Evolutionary conservation across 345 rosid species (phyloP).

Genomic region (Limnanthes douglasii): DNA sequence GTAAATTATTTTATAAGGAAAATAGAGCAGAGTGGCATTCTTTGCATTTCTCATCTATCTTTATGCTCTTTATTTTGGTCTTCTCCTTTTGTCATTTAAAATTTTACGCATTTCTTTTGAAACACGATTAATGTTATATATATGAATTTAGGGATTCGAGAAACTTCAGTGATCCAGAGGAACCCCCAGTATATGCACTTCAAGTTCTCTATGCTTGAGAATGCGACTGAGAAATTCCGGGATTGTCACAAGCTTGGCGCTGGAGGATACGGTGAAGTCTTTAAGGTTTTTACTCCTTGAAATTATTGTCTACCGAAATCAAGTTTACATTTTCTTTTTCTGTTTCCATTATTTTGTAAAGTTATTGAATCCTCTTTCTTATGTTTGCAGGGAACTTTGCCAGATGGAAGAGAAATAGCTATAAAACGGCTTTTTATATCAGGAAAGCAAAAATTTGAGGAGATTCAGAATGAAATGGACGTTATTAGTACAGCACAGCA

Average conservation of each 20-base stretch:
- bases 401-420: conserved; percentile 60
- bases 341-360: too few relatives aligned
- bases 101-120: neutral
- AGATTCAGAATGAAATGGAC: conserved; percentile 39
- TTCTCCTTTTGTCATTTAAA: neutral
- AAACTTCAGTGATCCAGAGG: neutral
- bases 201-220: conserved; percentile 28
- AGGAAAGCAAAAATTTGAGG: conserved; percentile 14
- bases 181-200: conserved; percentile 17
- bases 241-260: conserved; percentile 29
- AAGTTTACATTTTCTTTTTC: too few relatives aligned
- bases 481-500: conserved; percentile 42
- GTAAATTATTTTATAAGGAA: too few relatives aligned
- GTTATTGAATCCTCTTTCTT: neutral
- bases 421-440: conserved; percentile 29
- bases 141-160: neutral
- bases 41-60: too few relatives aligned
- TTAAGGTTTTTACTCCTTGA: too few relatives aligned
- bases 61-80: too few relatives aligned
- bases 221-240: conserved; percentile 25
- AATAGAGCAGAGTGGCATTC: too few relatives aligned
- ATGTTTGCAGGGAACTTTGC: conserved; percentile 32
- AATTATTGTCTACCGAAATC: too few relatives aligned
- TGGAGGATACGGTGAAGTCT: conserved; percentile 50
- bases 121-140: neutral